These are phyloP conservation scores for Hypoxylon sp. DNA, from an alignment of 2,329 filamentous ascomycete genomes.

Conservation along the genomic window DNA sequence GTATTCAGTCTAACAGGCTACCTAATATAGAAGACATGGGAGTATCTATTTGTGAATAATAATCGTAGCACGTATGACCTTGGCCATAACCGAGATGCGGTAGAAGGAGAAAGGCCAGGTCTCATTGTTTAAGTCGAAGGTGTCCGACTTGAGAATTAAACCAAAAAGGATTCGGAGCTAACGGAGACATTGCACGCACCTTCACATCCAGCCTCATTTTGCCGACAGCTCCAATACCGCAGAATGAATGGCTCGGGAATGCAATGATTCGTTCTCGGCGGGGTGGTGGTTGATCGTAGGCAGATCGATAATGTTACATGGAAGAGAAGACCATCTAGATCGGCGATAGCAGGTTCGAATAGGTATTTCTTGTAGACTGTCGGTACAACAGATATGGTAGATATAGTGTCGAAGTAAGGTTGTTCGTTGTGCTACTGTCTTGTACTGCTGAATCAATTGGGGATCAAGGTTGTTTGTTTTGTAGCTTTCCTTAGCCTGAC, in stretches of 20 bases:
- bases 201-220: slow-evolving; percentile 55
- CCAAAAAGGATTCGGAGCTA: slow-evolving; percentile 41
- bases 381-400: background rate
- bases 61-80: slow-evolving; percentile 12
- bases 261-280: slow-evolving; percentile 37
- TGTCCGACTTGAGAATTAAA: slow-evolving; percentile 16
- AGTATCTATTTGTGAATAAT: slow-evolving; percentile 12
- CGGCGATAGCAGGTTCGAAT: slow-evolving; percentile 4
- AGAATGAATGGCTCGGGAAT: slow-evolving; percentile 39
- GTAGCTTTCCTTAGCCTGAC: slow-evolving; percentile 16
- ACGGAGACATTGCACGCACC: slow-evolving; percentile 46
- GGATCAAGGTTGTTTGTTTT: background rate
- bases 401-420: background rate
- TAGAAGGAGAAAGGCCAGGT: slow-evolving; percentile 37
- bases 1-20: slow-evolving; percentile 10
- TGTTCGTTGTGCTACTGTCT: background rate
- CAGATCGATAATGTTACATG: slow-evolving; percentile 37
- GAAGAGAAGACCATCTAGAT: slow-evolving; percentile 31
- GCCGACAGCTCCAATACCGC: slow-evolving; percentile 41
- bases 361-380: background rate
- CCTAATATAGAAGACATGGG: slow-evolving; percentile 16
- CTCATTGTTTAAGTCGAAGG: slow-evolving; percentile 24
- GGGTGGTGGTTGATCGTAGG: slow-evolving; percentile 37
- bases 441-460: slow-evolving; percentile 14
- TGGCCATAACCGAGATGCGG: slow-evolving; percentile 16